Evolutionary conservation across 1,284 basidiomycete genomes (phyloP).

Genomic region (Golubevia sp.): DNA sequence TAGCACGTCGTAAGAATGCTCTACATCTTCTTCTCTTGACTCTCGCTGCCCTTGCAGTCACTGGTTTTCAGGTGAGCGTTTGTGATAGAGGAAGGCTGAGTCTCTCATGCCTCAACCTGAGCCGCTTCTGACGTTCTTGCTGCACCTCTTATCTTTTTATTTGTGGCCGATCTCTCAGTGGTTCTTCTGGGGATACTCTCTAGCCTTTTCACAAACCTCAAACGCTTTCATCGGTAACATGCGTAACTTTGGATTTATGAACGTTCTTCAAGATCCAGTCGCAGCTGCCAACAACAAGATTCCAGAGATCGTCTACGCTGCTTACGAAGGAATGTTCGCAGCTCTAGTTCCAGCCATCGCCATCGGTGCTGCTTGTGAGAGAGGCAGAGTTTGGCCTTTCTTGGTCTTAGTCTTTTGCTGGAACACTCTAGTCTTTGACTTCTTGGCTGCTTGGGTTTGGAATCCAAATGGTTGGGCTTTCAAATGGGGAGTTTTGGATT

Average conservation of each 20-base stretch:
- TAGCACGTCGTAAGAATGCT: slow-evolving; percentile 72
- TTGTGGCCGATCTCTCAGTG: slow-evolving; percentile 74
- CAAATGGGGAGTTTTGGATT: slow-evolving; percentile 88
- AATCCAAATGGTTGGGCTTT: slow-evolving; percentile 85
- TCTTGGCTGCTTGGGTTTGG: slow-evolving; percentile 89
- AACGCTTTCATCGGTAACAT: slow-evolving; percentile 75
- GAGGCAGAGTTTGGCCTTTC: slow-evolving; percentile 82
- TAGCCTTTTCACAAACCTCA: slow-evolving; percentile 69
- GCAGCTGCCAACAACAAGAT: slow-evolving; percentile 69
- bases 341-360: slow-evolving; percentile 66
- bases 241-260: slow-evolving; percentile 66
- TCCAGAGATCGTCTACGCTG: slow-evolving; percentile 64
- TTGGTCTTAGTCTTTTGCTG: slow-evolving; percentile 86
- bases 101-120: slow-evolving; percentile 67
- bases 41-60: slow-evolving; percentile 59
- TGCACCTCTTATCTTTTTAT: slow-evolving; percentile 70
- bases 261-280: slow-evolving; percentile 77
- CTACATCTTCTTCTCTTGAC: slow-evolving; percentile 66
- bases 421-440: slow-evolving; percentile 72
- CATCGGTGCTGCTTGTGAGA: slow-evolving; percentile 76
- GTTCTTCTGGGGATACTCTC: slow-evolving; percentile 63
- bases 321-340: slow-evolving; percentile 58
- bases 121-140: slow-evolving; percentile 76
- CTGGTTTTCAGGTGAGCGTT: slow-evolving; percentile 3
- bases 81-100: neutral